Percentiles rank a stretch among this genome's conserved stretches.
phyloP scores from a whole-genome alignment of 192 early-diverging fungal species.

The Linderina pennispora region DNA sequence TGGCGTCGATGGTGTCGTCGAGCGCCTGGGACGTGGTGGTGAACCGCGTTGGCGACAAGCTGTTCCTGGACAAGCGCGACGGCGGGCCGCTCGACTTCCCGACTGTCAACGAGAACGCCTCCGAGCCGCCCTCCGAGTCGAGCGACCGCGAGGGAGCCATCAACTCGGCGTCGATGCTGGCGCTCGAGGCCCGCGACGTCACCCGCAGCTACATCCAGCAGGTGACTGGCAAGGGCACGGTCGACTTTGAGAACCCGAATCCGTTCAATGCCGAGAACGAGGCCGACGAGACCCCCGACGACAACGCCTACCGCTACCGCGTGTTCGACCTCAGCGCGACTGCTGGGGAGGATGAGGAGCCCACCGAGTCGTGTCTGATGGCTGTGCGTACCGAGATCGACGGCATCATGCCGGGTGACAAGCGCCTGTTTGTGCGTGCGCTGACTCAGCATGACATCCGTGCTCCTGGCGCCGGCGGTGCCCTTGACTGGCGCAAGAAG shows the following conservation, averaged over 20 bases:
- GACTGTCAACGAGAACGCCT: conserved; percentile 94
- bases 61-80: conserved; percentile 89
- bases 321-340: conserved; percentile 65
- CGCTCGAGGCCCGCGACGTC: conserved; percentile 82
- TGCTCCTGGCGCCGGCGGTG: conserved; percentile 77
- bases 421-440: conserved; percentile 62
- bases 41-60: conserved; percentile 69
- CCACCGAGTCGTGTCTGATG: conserved; percentile 52
- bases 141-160: conserved; percentile 73
- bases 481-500: conserved; percentile 91
- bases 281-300: conserved; percentile 49
- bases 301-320: conserved; percentile 83
- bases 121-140: conserved; percentile 83
- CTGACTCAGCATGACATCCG: conserved; percentile 92
- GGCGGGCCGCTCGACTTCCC: conserved; percentile 77
- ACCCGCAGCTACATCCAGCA: conserved; percentile 81
- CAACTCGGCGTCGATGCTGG: conserved; percentile 81
- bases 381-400: conserved; percentile 88
- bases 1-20: conserved; percentile 85
- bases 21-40: conserved; percentile 97
- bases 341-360: conserved; percentile 7
- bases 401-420: conserved; percentile 56
- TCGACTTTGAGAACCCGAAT: conserved; percentile 63
- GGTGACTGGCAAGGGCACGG: conserved; percentile 50
- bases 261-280: conserved; percentile 58